Evolutionary conservation across 495 filamentous ascomycete species (phyloP), one percentile per base, ranked within the genome.

Genomic region (Tuber calosporum): DNA sequence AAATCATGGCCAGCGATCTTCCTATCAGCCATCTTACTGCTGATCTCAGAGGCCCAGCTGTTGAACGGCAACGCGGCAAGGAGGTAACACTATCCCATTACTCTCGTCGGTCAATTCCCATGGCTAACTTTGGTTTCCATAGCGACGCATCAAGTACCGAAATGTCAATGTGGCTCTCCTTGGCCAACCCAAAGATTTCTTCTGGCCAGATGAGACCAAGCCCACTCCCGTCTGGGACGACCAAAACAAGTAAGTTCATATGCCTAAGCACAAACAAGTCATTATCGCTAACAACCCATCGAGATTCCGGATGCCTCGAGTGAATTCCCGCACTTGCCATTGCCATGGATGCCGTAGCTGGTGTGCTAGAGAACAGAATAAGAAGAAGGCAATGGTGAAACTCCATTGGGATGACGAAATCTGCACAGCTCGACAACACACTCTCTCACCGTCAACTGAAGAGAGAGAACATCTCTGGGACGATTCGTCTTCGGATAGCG

Each of bases 111-210:
- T 19, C 6, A 66, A 42, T 73, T 69, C 39, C 34, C 68, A 8
- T 45, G 67, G 43, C 45, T 76, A 71, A 79, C 62, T 36, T 38
- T 17, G 36, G 38, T 40, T 71, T 67, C 19, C 68, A 40, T 66
- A 80, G 79, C 79, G 77, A 68, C 79, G 79, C 72, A 78, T 80
- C 68, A 80, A 80, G 74, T 80, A 80, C 68, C 78, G 78, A 67
- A 72, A 76, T 42, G 75, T 77, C 43, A 80, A 80, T 77, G 68
- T 72, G 37, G 69, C 66, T 73, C 78, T 80, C 70, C 72, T 80
- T 43, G 79, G 79, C 19, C 72, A 67, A 11, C 79, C 79, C 7
- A 69, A 42, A 43, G 36, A 2, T 53, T 4, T 9, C 15, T 66
- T 36, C 9, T 77, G 43, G 69, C 67, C 40, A 11, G 70, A 69